Evolutionary conservation across 2,329 filamentous ascomycete genomes (phyloP).

Genomic region (Colletotrichum sp.): DNA sequence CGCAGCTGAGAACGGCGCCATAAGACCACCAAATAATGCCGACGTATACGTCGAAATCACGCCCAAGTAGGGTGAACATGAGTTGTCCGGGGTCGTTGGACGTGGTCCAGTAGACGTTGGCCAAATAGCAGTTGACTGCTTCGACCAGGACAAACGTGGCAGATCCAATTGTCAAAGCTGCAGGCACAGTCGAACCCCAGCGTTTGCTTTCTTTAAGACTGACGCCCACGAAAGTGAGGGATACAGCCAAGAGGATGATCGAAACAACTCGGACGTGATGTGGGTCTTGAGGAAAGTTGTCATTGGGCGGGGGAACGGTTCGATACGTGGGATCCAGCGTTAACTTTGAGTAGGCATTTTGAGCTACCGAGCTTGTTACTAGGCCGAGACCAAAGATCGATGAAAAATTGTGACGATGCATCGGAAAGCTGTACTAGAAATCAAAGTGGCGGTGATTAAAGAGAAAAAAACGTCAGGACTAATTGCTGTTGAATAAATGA

Average conservation of each 20-base stretch:
- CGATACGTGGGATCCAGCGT: neutral
- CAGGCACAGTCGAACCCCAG: neutral
- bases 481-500: neutral
- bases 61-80: neutral
- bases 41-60: neutral
- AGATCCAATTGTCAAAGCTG: neutral
- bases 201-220: neutral
- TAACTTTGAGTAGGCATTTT: neutral
- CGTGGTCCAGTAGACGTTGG: neutral
- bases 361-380: neutral
- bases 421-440: neutral
- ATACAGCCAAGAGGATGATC: neutral
- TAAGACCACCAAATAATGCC: conserved; percentile 9
- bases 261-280: neutral
- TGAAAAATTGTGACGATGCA: neutral
- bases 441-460: neutral
- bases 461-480: neutral
- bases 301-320: neutral
- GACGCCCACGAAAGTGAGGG: neutral
- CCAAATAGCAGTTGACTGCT: neutral
- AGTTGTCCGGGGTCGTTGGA: neutral
- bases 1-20: neutral
- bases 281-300: neutral
- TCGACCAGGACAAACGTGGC: neutral
- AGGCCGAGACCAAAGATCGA: neutral